Evolutionary conservation across 805 yeast species (phyloP), one percentile per base, ranked within the genome.

Genomic region (Trichomonascus vanleenenianus): DNA sequence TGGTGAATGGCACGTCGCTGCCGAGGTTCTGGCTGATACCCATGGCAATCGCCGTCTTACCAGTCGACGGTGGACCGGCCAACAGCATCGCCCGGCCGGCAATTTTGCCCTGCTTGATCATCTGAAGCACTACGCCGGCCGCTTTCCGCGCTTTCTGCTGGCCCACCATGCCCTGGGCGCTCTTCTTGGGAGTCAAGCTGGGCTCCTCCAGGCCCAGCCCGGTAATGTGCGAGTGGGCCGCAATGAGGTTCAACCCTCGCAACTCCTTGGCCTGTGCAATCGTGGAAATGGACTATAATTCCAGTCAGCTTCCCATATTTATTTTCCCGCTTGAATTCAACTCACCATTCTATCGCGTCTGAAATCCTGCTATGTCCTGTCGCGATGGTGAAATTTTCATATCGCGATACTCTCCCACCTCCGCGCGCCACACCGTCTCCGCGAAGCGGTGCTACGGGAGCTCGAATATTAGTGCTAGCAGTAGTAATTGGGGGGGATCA

Each of bases 41-140:
- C 83, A 88, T 84, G 11, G 99, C 98, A 57, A 93, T 78, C 33
- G 99, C 99, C 2, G 99, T 93, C 65, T 93, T 93, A 66, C 99
- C 99, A 0, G 98, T 93, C 11, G 96, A 86, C 25, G 98, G 98
- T 9, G 97, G 97, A 35, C 99, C 99, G 0, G 98, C 97, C 50
- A 93, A 74, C 51, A 93, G 68, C 16, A 89, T 93, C 1, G 97
- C 97, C 55, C 97, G 78, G 22, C 99, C 99, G 18, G 97, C 96
- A 66, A 93, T 91, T 54, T 85, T 80, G 43, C 96, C 96, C 30
- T 85, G 88, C 61, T 86, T 88, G 50, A 93, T 87, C 87, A 93
- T 83, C 68, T 85, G 89, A 56, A 91, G 75, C 44, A 93, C 82
- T 36, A 93, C 82, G 47, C 96, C 99, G 15, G 96, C 96, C 3